Base-by-base conservation (phyloP, 768 basidiomycete species). In the Boletus sp. region DNA sequence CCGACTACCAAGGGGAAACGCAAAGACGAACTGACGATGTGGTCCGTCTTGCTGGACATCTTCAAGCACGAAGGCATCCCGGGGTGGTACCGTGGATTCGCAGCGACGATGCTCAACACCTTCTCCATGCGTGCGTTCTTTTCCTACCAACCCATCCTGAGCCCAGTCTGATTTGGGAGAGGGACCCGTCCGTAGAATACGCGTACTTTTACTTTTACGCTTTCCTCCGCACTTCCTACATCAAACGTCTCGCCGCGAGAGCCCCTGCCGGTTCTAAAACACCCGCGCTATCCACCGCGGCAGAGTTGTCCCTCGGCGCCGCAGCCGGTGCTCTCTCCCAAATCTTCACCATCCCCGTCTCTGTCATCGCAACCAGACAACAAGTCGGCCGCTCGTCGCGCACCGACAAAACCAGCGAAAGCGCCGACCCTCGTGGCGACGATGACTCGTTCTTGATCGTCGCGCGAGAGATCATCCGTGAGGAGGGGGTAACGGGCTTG, bases 161-260 rank as follows among this genome's bases (percentile, higher is more conserved):
- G 17, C 25, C 25, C 35, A 35, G 25, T 23, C 30, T n/a, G 32
- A 47, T 32, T 15, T n/a, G n/a, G n/a, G n/a, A n/a, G 56, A 32
- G 23, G 37, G 30, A 32, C 19, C 41, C 25, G n/a, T 4, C 32
- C 30, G 11, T 58, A 97, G 95, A 97, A 83, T 98, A 95, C 67
- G 96, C 97, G 25, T 99, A 99, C 75, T 99, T 99, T 80, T 98
- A 96, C 80, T 98, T 97, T 77, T 98, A 98, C 70, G 90, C 94
- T 21, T 79, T 93, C 70, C 88, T 98, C 25, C 83, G 97, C 60
- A 83, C 79, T 21, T 80, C 88, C 5, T 94, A 94, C 72, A 82
- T 89, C 62, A 86, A 83, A 64, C 82, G 90, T 17, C 72, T 92
- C 45, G 73, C 79, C 11, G 73, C 78, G 19, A 82, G 77, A 51